phyloP scores from a whole-genome alignment of 2,329 filamentous ascomycete species.

The Pestalotiopsis sp. region DNA sequence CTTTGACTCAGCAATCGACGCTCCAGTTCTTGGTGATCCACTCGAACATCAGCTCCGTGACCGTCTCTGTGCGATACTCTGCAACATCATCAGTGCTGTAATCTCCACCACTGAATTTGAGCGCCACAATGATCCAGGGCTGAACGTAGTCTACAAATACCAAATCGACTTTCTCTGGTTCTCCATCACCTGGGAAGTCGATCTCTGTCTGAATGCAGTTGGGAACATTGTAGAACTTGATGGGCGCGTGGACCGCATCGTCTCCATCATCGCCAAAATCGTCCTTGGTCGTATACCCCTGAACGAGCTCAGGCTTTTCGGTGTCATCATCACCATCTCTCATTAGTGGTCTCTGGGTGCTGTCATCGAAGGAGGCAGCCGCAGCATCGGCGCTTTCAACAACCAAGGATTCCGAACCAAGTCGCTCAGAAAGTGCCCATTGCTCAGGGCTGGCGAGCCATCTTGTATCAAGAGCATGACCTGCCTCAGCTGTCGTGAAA shows the following conservation, averaged over 20 bases:
- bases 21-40: conserved; percentile 66
- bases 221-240: conserved; percentile 77
- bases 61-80: conserved; percentile 54
- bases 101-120: conserved; percentile 62
- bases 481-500: conserved; percentile 31
- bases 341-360: conserved; percentile 32
- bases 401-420: not conserved
- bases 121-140: conserved; percentile 75
- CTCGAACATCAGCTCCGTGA: conserved; percentile 56
- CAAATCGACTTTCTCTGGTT: conserved; percentile 78
- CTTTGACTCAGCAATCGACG: conserved; percentile 42
- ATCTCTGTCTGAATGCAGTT: conserved; percentile 79
- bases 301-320: conserved; percentile 48
- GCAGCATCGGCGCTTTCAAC: conserved; percentile 24
- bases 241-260: conserved; percentile 79
- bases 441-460: conserved; percentile 56
- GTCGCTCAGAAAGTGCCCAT: conserved; percentile 12
- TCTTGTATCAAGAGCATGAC: conserved; percentile 40
- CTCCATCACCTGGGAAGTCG: conserved; percentile 55
- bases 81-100: conserved; percentile 51
- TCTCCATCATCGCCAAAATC: conserved; percentile 84
- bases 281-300: conserved; percentile 57
- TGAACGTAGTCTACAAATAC: conserved; percentile 93
- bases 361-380: conserved; percentile 29
- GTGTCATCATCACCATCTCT: conserved; percentile 22